phyloP scores from a whole-genome alignment of 2,329 filamentous ascomycete species.

The Cladosporium colombiae region DNA sequence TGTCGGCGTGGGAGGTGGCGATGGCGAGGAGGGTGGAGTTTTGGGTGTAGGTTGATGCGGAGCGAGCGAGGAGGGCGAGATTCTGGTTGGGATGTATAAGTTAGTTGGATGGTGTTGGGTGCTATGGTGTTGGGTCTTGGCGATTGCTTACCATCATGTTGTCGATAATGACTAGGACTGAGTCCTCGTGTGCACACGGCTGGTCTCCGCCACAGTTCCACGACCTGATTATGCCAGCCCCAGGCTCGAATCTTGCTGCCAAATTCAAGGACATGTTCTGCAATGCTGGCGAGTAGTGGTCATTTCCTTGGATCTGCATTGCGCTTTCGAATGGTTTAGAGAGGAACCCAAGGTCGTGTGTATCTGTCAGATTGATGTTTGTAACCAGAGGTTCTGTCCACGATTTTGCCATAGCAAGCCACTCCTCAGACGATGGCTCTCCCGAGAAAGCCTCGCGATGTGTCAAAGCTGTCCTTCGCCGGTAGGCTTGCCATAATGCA shows the following conservation, averaged over 20 bases:
- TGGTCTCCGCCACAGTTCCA: conserved; percentile 23
- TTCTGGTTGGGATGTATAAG: conserved; percentile 13
- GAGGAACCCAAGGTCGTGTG: conserved; percentile 26
- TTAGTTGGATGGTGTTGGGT: neutral
- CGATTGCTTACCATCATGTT: conserved; percentile 22
- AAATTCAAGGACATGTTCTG: conserved; percentile 24
- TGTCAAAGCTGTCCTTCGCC: conserved; percentile 4
- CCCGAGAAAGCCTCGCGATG: neutral
- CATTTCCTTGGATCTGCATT: conserved; percentile 20
- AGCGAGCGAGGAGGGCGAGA: conserved; percentile 23
- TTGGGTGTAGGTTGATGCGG: conserved; percentile 20
- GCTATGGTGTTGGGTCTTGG: neutral
- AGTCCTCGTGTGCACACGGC: conserved; percentile 23
- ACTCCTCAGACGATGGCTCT: conserved; percentile 19
- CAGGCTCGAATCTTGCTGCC: conserved; percentile 23
- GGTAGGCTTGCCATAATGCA: conserved; percentile 25
- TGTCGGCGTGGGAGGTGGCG: conserved; percentile 23
- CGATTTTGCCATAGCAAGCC: conserved; percentile 21
- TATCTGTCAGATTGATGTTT: conserved; percentile 24
- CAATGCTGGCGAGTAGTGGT: conserved; percentile 21
- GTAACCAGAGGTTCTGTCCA: conserved; percentile 24
- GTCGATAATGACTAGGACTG: conserved; percentile 26
- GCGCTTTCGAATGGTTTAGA: conserved; percentile 25
- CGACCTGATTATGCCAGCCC: conserved; percentile 23
- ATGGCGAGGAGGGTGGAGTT: conserved; percentile 22